Evolutionary conservation across 257 asterid species (phyloP).

Genomic region (Solanum tacnaense): DNA sequence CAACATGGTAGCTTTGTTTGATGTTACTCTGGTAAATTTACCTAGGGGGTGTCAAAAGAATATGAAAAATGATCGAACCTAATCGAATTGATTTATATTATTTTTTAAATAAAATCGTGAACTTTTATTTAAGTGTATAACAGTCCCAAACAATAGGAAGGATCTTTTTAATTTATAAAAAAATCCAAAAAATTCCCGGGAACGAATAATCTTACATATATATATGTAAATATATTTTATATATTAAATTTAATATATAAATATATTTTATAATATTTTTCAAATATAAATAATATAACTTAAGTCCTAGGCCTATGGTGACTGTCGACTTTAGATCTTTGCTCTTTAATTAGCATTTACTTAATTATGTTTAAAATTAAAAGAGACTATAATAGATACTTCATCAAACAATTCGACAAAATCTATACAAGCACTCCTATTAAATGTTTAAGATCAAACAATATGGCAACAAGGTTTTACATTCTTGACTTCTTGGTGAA

Average conservation of each 20-base stretch:
- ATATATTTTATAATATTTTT: too few species aligned
- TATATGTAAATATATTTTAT: too few species aligned
- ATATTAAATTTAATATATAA: too few species aligned
- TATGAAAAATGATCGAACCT: neutral
- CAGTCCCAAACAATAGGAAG: too few species aligned
- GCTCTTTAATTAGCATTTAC: neutral
- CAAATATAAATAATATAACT: neutral
- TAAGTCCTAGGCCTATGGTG: neutral
- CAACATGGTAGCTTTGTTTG: neutral
- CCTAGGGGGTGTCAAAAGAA: neutral
- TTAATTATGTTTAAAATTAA: neutral
- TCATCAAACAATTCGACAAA: neutral
- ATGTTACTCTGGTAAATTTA: too few species aligned
- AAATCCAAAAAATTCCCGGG: fast-evolving
- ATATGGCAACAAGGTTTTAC: neutral
- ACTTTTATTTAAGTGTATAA: neutral
- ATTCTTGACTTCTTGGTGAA: neutral
- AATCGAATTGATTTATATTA: too few species aligned
- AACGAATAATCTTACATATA: too few species aligned
- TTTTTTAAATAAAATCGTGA: neutral
- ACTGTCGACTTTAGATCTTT: neutral
- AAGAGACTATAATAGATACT: neutral
- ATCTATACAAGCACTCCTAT: neutral
- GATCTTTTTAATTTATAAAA: neutral
- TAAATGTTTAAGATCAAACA: neutral